Base-by-base conservation (phyloP, 352 stramenopile genomes). In the Pythium brachiatum region DNA sequence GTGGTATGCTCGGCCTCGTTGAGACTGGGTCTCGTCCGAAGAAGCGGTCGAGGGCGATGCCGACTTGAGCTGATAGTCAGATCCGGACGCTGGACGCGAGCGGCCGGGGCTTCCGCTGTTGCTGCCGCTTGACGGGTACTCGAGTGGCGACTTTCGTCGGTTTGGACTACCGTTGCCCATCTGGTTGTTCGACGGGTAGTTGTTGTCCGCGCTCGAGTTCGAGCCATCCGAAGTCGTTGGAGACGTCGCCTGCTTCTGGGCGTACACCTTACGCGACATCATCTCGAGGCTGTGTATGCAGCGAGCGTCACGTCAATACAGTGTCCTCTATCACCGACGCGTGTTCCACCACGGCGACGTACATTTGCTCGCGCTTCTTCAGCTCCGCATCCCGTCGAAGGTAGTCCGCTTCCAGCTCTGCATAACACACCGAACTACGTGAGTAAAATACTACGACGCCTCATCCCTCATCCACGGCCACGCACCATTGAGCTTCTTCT, bases 291-390 rank as follows among this genome's bases (percentile, higher is more conserved):
- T 88, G 52, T 34, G 11, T n/a, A 50, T 23, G 7, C 25, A 20
- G 13, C 2, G 18, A 55, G 11, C 12, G 25, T 7, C 29, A 36
- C 20, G n/a, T 7, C n/a, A n/a, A 23, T 15, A 23, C 38, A 44
- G 38, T 44, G 16, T 8, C 5, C 38, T 44, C 3, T 8, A 52
- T 1, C n/a, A 51, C 20, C 21, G 9, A 51, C 9, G 18, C 13
- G 54, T 51, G 23, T 41, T 25, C 18, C 23, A 32, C 27, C 43
- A 66, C 18, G n/a, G 44, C 36, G 15, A 74, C 70, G 41, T 70
- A 86, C 79, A 93, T 90, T 82, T 91, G 82, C 66, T 95, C 86
- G 25, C 86, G 81, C 70, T 92, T 93, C 64, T 92, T 92, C 26
- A 95, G 58, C 64, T 92, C 86, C 34, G 72, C 73, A 62, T 95